Conservation (phyloP, 2,329 filamentous ascomycete genomes). For the Aspergillus intermedius region DNA sequence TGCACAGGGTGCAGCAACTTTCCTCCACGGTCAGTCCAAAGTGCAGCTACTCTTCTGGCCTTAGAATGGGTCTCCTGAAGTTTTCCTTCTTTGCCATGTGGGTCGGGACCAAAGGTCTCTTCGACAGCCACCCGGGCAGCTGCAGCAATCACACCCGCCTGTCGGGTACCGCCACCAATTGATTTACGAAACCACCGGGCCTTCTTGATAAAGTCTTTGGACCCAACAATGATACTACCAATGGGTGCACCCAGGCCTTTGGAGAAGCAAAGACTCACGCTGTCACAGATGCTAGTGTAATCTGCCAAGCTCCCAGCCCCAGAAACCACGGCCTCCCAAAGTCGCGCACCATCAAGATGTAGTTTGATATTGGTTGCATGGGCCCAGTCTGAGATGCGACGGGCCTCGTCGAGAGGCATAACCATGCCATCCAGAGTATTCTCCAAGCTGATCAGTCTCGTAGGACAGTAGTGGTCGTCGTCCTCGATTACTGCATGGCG, state of each 20-base stretch:
- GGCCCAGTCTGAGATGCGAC: slow-evolving; percentile 64
- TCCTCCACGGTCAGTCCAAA: slow-evolving; percentile 67
- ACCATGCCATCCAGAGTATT: slow-evolving; percentile 78
- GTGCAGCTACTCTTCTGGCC: slow-evolving; percentile 55
- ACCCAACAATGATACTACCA: slow-evolving; percentile 65
- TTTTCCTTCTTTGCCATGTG: slow-evolving; percentile 55
- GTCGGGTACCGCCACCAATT: slow-evolving; percentile 71
- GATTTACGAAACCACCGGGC: slow-evolving; percentile 73
- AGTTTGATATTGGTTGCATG: slow-evolving; percentile 58
- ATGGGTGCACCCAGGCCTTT: slow-evolving; percentile 79
- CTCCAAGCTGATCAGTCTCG: slow-evolving; percentile 73
- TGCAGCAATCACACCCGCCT: slow-evolving; percentile 68
- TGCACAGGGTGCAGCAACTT: slow-evolving; percentile 63
- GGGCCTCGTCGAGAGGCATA: slow-evolving; percentile 66
- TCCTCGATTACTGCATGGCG: slow-evolving; percentile 55
- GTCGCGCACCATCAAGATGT: slow-evolving; percentile 71
- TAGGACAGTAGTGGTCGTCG: slow-evolving; percentile 73
- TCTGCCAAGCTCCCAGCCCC: slow-evolving; percentile 62
- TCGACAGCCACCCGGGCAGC: slow-evolving; percentile 71
- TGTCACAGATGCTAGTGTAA: slow-evolving; percentile 64
- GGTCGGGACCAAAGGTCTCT: slow-evolving; percentile 63
- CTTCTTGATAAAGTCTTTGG: slow-evolving; percentile 54
- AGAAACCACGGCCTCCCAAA: slow-evolving; percentile 74
- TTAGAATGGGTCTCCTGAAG: slow-evolving; percentile 55
- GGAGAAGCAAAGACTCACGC: slow-evolving; percentile 69